phyloP scores from a whole-genome alignment of 2,329 filamentous ascomycete genomes.

The Teratosphaeria pseudoeucalypti region DNA sequence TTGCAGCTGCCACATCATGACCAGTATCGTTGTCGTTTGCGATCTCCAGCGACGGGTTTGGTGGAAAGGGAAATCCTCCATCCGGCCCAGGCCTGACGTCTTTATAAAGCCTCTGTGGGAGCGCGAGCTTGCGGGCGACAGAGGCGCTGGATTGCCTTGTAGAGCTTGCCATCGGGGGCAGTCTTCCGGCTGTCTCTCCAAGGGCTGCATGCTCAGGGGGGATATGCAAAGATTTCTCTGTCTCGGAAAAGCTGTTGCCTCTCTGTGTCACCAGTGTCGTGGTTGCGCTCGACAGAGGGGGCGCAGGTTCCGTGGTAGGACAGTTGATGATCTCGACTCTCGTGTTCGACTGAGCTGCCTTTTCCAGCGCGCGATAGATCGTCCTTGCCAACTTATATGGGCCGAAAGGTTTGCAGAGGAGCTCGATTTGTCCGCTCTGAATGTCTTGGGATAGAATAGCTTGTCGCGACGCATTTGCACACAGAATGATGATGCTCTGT shows the following conservation, averaged over 20 bases:
- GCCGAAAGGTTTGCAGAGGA: conserved; percentile 12
- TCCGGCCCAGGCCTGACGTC: background rate
- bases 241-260: background rate
- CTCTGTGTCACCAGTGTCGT: background rate
- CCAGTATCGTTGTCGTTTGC: background rate
- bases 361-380: conserved; percentile 8
- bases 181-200: background rate
- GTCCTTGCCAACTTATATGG: conserved; percentile 12
- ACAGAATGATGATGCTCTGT: conserved; percentile 24
- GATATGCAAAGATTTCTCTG: background rate
- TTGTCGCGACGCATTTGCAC: conserved; percentile 21
- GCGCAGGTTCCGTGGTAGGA: background rate
- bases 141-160: background rate
- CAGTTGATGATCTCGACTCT: background rate
- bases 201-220: background rate
- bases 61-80: background rate
- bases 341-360: conserved; percentile 1
- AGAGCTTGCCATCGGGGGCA: background rate
- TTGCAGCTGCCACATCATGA: background rate
- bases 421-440: conserved; percentile 9
- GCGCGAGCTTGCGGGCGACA: background rate
- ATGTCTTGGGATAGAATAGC: conserved; percentile 13
- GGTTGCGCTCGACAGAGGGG: background rate
- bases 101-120: background rate
- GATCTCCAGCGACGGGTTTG: background rate